phyloP scores from a whole-genome alignment of 345 rosid species.

The Camelina neglecta region DNA sequence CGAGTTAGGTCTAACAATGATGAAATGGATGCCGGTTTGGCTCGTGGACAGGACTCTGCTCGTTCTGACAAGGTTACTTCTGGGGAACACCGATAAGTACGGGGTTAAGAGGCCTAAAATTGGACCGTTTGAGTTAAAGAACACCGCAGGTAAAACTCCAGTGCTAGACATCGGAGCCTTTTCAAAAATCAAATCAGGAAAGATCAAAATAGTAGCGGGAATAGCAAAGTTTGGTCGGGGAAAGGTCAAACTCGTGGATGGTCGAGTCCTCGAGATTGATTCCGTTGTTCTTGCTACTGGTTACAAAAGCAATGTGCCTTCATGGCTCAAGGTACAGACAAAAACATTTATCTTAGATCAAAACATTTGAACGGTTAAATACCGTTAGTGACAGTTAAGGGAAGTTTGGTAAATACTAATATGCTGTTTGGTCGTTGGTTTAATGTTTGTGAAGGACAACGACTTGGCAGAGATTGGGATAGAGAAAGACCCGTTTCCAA shows the following conservation, averaged over 20 bases:
- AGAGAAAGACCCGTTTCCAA: conserved; percentile 69
- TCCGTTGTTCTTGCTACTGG: conserved; percentile 83
- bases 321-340: conserved; percentile 73
- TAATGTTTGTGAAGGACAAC: conserved; percentile 53
- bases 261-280: conserved; percentile 59
- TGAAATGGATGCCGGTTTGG: conserved; percentile 74
- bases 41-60: conserved; percentile 68
- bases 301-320: conserved; percentile 87
- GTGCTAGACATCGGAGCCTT: conserved; percentile 76
- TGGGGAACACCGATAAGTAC: conserved; percentile 59
- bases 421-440: conserved; percentile 13
- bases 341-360: neutral
- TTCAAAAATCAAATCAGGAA: conserved; percentile 61
- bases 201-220: conserved; percentile 71
- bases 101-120: conserved; percentile 65
- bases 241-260: conserved; percentile 69
- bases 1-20: conserved; percentile 55
- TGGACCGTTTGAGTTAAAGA: conserved; percentile 74
- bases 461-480: conserved; percentile 70
- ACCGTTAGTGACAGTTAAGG: neutral
- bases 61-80: conserved; percentile 53
- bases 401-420: conserved; percentile 14
- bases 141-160: conserved; percentile 71
- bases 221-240: conserved; percentile 57
- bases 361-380: neutral